Base-by-base conservation (phyloP, 83 land plant species). In the Larix sibirica region DNA sequence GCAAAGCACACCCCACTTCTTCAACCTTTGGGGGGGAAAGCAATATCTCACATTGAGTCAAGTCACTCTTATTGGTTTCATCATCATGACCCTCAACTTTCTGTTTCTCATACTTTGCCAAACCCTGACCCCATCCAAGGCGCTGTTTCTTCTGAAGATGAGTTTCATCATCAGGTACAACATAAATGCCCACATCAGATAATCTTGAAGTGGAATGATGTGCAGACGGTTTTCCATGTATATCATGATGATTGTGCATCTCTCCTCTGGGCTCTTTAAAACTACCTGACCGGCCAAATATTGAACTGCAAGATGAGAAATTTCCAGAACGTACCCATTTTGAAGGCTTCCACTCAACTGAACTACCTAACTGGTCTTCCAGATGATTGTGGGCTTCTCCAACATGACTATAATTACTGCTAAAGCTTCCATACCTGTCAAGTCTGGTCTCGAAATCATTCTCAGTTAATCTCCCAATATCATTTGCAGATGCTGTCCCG, bases 81-180 rank as follows among this genome's bases (percentile, higher is more conserved):
- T 85, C 89, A 79, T 86, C 90, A 44, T 90, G 83, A 28, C 86
- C 91, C 21, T 85, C 91, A 69, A 91, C 88, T 54, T 84, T 88
- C 82, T 88, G 84, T 73, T 90, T 92, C 84, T 92, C 94, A 82
- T 86, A 92, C 80, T 92, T 92, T 42, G 94, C 94, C 75, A 92
- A 84, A 23, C 94, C 94, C 80, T 92, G 90, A 64, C 94, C 94
- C 92, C 92, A 92, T 10, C 92, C 90, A 56, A 92, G 94, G 8
- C 94, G 83, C 33, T 87, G 91, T 69, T 90, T 92, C 89, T 92
- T 92, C 90, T 84, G 77, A 9, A 83, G 79, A 81, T 58, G 61
- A 17, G 81, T 79, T 38, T 92, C 90, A 26, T 88, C 92, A 28
- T 40, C 73, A 0, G 83, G 67, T 12, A 77, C 62, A 80, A 76